A percentile compares a stretch with the other conserved stretches of the same genome.
Conservation (phyloP, 768 basidiomycete genomes). For the Coprinopsis sp. region DNA sequence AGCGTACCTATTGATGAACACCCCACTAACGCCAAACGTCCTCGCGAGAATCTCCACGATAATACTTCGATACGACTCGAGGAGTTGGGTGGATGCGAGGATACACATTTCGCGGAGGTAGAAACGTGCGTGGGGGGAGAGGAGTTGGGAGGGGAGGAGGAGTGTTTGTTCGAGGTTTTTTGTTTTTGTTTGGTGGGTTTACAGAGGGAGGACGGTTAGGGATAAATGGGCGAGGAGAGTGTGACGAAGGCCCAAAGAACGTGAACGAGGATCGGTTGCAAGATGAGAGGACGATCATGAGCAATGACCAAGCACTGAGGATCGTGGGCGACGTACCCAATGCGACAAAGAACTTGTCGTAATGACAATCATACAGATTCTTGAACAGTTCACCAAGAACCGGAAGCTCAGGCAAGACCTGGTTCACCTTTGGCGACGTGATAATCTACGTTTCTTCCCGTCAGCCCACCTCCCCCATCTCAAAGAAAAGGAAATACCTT, state of each 20-base stretch:
- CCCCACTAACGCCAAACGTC: constrained; percentile 86
- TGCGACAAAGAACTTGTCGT: too few relatives aligned
- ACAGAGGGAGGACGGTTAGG: neutral
- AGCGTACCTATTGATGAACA: constrained; percentile 82
- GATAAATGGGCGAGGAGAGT: neutral
- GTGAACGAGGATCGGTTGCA: neutral
- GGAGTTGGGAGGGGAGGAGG: constrained; percentile 79
- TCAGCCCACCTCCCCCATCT: neutral
- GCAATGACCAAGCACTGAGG: too few relatives aligned
- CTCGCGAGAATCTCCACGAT: constrained; percentile 81
- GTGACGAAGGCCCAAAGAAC: too few relatives aligned
- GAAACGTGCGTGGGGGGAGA: constrained; percentile 81
- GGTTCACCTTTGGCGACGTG: too few relatives aligned
- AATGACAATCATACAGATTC: too few relatives aligned
- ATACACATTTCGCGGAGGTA: constrained; percentile 97
- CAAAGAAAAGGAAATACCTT: constrained; percentile 45
- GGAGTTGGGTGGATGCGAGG: constrained; percentile 82
- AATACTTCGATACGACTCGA: constrained; percentile 88
- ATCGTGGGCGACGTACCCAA: too few relatives aligned
- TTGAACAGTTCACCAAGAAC: too few relatives aligned
- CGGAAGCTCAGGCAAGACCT: too few relatives aligned
- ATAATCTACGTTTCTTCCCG: neutral
- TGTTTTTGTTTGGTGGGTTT: constrained; percentile 20
- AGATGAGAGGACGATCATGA: too few relatives aligned
- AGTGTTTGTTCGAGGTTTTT: constrained; percentile 86